Percentiles rank a stretch among this genome's conserved stretches.
Evolutionary conservation across 2,329 filamentous ascomycete species (phyloP).

Genomic region (Aureobasidium sp.): DNA sequence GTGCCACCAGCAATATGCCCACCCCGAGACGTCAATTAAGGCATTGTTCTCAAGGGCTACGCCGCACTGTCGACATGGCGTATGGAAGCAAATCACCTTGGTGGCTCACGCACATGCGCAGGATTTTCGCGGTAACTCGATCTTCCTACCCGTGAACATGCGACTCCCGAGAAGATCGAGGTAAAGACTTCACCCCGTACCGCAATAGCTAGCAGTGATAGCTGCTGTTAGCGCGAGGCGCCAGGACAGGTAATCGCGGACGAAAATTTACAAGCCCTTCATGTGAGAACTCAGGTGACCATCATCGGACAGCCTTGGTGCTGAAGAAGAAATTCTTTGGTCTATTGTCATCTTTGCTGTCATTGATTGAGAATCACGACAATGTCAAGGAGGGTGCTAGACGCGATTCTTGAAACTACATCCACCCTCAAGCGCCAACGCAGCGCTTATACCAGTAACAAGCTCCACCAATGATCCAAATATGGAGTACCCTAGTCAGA

Average conservation of each 20-base stretch:
- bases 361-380: not conserved
- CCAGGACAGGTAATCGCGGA: not conserved
- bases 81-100: too few relatives aligned
- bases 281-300: not conserved
- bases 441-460: conserved; percentile 15
- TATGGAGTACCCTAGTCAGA: not conserved
- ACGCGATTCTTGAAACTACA: conserved; percentile 9
- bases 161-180: too few relatives aligned
- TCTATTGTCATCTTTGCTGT: not conserved
- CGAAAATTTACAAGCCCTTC: not conserved
- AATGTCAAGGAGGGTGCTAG: not conserved
- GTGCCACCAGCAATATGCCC: not conserved
- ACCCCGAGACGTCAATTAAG: not conserved
- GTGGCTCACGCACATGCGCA: not conserved
- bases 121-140: not conserved
- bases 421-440: conserved; percentile 2
- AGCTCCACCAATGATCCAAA: conserved; percentile 11
- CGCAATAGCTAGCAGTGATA: too few relatives aligned
- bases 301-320: not conserved
- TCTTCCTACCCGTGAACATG: too few relatives aligned
- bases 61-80: not conserved
- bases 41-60: not conserved
- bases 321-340: not conserved
- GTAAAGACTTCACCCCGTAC: too few relatives aligned
- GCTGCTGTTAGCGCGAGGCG: too few relatives aligned